Conservation (phyloP, 352 stramenopile species). For the Pythium scleroteichum region DNA sequence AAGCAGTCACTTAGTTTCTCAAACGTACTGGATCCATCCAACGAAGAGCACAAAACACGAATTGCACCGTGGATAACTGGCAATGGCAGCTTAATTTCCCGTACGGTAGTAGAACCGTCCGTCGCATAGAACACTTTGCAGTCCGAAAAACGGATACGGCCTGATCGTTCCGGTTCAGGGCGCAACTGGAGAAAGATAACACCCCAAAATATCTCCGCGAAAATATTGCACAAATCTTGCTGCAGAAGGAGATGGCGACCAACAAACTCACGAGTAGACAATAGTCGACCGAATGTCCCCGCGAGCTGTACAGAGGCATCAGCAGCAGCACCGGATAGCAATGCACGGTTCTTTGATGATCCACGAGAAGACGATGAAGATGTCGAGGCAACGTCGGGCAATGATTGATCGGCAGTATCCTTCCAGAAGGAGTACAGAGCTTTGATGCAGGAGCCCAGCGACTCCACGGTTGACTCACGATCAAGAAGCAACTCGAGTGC, state of each 20-base stretch:
- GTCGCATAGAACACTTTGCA: constrained; percentile 83
- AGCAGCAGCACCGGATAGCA: constrained; percentile 25
- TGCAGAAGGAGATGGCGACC: constrained; percentile 62
- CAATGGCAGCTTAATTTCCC: constrained; percentile 77
- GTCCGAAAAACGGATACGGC: constrained; percentile 62
- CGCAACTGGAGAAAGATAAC: constrained; percentile 67
- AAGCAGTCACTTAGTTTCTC: constrained; percentile 57
- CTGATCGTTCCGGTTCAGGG: constrained; percentile 47
- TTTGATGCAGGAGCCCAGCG: constrained; percentile 65
- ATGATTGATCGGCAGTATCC: constrained; percentile 18
- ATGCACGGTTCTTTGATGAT: constrained; percentile 11
- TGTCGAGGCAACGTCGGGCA: not conserved
- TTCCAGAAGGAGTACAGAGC: constrained; percentile 70
- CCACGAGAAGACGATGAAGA: constrained; percentile 3
- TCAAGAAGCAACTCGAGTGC: constrained; percentile 75
- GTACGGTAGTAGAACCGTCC: constrained; percentile 57
- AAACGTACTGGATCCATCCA: constrained; percentile 20
- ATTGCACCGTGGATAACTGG: constrained; percentile 72
- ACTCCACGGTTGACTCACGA: constrained; percentile 67
- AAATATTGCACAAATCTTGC: constrained; percentile 52
- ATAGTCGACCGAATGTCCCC: constrained; percentile 61
- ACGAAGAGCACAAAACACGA: constrained; percentile 46
- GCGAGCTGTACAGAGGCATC: constrained; percentile 66
- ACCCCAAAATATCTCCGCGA: constrained; percentile 71
- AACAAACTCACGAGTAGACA: constrained; percentile 69